Conservation (phyloP, 1,139 yeast genomes). For the Candida freyschussii region DNA sequence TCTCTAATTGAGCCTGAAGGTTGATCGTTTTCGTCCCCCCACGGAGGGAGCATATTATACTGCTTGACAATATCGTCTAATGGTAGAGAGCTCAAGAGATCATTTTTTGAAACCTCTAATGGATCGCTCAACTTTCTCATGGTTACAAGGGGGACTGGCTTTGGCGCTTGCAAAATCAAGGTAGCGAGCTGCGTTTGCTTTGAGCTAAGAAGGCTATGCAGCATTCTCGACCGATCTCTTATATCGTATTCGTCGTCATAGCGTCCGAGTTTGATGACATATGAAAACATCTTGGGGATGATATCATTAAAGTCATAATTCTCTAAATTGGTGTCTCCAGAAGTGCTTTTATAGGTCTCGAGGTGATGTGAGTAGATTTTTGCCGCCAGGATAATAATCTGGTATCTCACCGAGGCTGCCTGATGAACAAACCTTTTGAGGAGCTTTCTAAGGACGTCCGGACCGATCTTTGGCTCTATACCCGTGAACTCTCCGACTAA, state of each 20-base stretch:
- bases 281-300: constrained; percentile 53
- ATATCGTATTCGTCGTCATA: constrained; percentile 76
- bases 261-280: constrained; percentile 59
- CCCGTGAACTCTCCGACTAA: constrained; percentile 74
- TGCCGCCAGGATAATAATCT: constrained; percentile 67
- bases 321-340: constrained; percentile 25
- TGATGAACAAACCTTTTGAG: constrained; percentile 56
- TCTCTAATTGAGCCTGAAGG: constrained; percentile 19
- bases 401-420: constrained; percentile 56
- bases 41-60: constrained; percentile 20
- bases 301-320: constrained; percentile 35
- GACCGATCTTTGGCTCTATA: constrained; percentile 52
- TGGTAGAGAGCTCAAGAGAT: constrained; percentile 32
- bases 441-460: constrained; percentile 67
- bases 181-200: constrained; percentile 57
- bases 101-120: constrained; percentile 34
- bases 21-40: constrained; percentile 13
- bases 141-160: constrained; percentile 49
- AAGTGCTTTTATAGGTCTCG: constrained; percentile 31
- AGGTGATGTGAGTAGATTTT: constrained; percentile 59
- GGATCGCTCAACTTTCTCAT: constrained; percentile 28
- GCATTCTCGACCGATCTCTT: constrained; percentile 79
- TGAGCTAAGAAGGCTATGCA: constrained; percentile 43
- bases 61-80: constrained; percentile 33
- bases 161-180: constrained; percentile 77